Conservation (phyloP, 306 rosid species). For the Leucaena leucocephala region DNA sequence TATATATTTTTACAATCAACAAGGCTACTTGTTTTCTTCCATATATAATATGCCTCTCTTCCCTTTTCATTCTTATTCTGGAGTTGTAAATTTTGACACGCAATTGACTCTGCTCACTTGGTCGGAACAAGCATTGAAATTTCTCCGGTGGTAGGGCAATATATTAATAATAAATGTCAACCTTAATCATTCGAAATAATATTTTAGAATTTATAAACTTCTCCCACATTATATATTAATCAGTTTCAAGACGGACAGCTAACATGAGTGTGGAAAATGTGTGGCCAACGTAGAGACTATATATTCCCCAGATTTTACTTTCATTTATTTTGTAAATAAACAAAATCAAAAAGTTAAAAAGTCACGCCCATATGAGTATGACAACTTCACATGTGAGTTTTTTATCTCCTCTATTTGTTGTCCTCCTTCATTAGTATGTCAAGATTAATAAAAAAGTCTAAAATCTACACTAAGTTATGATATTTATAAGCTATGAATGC, state of each 20-base stretch:
- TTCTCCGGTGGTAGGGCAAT: not conserved
- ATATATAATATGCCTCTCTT: not conserved
- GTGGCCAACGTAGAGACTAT: not conserved
- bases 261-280: not conserved
- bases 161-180: not conserved
- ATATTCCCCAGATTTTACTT: not conserved
- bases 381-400: constrained; percentile 9
- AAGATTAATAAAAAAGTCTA: not conserved
- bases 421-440: not conserved
- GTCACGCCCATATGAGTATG: not conserved
- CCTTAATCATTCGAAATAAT: not conserved
- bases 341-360: not conserved
- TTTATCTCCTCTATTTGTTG: not conserved
- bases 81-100: constrained; percentile 20
- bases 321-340: not conserved
- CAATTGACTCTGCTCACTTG: not conserved
- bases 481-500: too few relatives aligned
- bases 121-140: not conserved
- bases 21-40: not conserved
- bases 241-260: not conserved
- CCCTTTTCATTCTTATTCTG: not conserved
- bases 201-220: not conserved
- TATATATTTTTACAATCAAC: not conserved
- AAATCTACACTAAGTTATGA: too few relatives aligned
- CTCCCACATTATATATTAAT: not conserved